Evolutionary conservation across 495 filamentous ascomycete species (phyloP).

Genomic region (Ascobolus immersus): DNA sequence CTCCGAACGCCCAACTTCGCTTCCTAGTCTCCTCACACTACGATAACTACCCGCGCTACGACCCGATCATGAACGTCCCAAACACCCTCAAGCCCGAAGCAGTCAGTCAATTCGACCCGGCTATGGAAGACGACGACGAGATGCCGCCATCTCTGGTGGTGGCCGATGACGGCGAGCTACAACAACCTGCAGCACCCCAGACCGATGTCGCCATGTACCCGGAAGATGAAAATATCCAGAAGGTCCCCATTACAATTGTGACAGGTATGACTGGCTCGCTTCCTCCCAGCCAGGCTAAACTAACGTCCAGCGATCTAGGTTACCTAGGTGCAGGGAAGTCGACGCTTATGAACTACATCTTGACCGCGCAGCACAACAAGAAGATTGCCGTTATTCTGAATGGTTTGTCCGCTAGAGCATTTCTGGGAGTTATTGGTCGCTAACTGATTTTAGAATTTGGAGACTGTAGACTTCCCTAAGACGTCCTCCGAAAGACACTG

Average conservation of each 20-base stretch:
- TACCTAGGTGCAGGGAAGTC: conserved; percentile 93
- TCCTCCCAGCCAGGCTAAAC: conserved; percentile 19
- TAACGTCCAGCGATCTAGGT: too few relatives aligned
- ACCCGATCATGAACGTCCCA: too few relatives aligned
- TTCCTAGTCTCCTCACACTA: too few relatives aligned
- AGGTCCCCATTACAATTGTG: conserved; percentile 83
- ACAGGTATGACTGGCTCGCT: too few relatives aligned
- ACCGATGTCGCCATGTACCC: conserved; percentile 15
- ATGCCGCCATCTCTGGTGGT: conserved; percentile 48
- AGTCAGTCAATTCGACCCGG: too few relatives aligned
- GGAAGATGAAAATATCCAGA: conserved; percentile 27
- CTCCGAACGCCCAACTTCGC: too few relatives aligned
- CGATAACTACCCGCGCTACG: too few relatives aligned
- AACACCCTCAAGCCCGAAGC: too few relatives aligned
- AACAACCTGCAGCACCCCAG: conserved; percentile 3
- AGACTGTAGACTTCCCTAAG: conserved; percentile 39
- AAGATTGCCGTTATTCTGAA: conserved; percentile 95
- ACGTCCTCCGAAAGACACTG: neutral
- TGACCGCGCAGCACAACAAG: conserved; percentile 83
- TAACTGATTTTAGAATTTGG: conserved; percentile 49
- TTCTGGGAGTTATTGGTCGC: conserved; percentile 4
- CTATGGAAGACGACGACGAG: conserved; percentile 39
- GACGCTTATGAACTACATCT: conserved; percentile 81
- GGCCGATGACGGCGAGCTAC: conserved; percentile 12
- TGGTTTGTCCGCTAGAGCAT: conserved; percentile 22